Evolutionary conservation across 2,329 filamentous ascomycete genomes (phyloP), one percentile per base, ranked within the genome.

Genomic region (Colletotrichum scovillei): DNA sequence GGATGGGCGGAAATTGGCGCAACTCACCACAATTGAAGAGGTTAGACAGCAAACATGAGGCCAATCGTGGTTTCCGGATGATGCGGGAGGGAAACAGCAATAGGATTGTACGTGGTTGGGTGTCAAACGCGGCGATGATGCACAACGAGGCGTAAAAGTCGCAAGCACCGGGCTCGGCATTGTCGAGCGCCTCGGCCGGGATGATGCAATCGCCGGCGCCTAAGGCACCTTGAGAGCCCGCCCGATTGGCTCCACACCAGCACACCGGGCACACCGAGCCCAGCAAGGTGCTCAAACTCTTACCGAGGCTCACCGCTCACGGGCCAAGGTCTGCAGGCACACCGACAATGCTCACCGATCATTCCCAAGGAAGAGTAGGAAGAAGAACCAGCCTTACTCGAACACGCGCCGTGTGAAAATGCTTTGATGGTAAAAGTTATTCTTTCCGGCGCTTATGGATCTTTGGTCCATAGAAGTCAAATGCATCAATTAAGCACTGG

Each of bases 191-290:
- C 38, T 72, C 69, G 56, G 56, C 28, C 67, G 56, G 56, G 62
- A 73, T 73, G 71, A 73, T 73, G 71, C 71, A 73, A 71, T 73
- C 62, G 71, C 59, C 19, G 56, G 49, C 55, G 71, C 71, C 71
- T 73, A 42, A 73, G 71, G 67, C 71, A 73, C 71, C 71, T 66
- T 66, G 71, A 71, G 46, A 58, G 69, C 59, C 59, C 6, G 26
- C n/a, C 32, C 32, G 6, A 42, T 64, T 60, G 60, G 60, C 42
- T 7, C 53, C 69, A 69, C 42, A 63, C 52, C 5, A 42, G 16
- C 6, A 42, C 38, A 42, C 5, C 38, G 12, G n/a, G 24, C 53
- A 38, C 16, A 68, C 64, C 64, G 69, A 63, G 52, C 0, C 3
- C 14, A 7, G 12, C 6, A 19, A 30, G 46, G 30, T 55, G 28